Conservation (phyloP, 768 basidiomycete species). For the Tylopilus balloui region DNA sequence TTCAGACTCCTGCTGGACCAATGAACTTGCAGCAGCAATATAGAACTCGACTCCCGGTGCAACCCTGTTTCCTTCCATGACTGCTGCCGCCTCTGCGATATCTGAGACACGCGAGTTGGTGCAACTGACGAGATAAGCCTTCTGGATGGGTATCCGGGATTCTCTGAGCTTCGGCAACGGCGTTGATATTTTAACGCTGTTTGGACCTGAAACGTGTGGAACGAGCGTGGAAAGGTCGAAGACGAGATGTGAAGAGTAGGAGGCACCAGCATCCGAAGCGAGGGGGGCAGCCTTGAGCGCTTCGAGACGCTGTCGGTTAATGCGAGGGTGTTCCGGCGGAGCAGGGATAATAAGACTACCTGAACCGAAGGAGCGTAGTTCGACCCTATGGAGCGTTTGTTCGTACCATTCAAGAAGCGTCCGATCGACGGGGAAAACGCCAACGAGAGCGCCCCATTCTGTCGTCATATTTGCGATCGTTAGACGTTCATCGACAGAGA, state of each 20-base stretch:
- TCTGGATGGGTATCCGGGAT: constrained; percentile 77
- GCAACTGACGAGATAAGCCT: constrained; percentile 97
- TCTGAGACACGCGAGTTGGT: constrained; percentile 97
- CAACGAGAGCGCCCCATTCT: constrained; percentile 97
- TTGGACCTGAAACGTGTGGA: constrained; percentile 95
- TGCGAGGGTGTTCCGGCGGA: constrained; percentile 78
- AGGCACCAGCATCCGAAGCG: constrained; percentile 68
- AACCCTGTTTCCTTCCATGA: constrained; percentile 75
- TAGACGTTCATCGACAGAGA: constrained; percentile 87
- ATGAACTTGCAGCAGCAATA: constrained; percentile 90
- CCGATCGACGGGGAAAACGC: constrained; percentile 90
- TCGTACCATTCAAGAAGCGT: constrained; percentile 87
- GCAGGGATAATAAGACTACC: constrained; percentile 49
- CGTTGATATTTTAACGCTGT: constrained; percentile 95
- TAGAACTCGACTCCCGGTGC: constrained; percentile 94
- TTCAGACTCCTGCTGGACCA: constrained; percentile 90
- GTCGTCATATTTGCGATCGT: constrained; percentile 99
- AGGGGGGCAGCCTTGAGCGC: constrained; percentile 52
- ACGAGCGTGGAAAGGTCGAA: constrained; percentile 93
- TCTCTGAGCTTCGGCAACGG: constrained; percentile 81
- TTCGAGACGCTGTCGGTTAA: constrained; percentile 70
- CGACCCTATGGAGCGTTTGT: constrained; percentile 60
- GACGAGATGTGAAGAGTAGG: constrained; percentile 82
- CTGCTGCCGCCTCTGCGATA: constrained; percentile 87
- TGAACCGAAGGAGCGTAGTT: constrained; percentile 69